phyloP scores from a whole-genome alignment of 345 rosid species.

The Laguncularia racemosa region DNA sequence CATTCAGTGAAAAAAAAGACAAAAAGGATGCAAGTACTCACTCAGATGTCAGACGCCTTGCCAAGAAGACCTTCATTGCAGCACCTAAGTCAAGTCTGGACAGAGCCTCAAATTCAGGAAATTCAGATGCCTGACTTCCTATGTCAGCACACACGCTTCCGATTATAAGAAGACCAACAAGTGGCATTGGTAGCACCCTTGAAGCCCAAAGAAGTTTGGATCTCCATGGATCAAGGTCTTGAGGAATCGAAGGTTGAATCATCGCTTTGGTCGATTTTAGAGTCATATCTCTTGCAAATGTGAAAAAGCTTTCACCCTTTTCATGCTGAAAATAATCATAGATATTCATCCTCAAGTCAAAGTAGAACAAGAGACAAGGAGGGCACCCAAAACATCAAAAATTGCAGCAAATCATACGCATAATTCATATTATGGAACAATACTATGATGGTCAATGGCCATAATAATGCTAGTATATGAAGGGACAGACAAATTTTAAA shows the following conservation, averaged over 20 bases:
- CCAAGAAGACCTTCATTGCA: conserved; percentile 90
- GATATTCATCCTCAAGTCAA: background rate
- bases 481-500: no score
- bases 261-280: conserved; percentile 79
- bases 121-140: conserved; percentile 50
- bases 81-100: conserved; percentile 77
- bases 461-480: no score
- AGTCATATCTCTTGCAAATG: conserved; percentile 88
- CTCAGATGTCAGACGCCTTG: conserved; percentile 83
- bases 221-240: conserved; percentile 75
- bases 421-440: no score
- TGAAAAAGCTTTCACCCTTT: conserved; percentile 84
- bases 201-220: conserved; percentile 96
- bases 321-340: conserved; percentile 39
- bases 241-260: conserved; percentile 48
- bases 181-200: conserved; percentile 94
- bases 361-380: no score
- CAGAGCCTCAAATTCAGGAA: conserved; percentile 79
- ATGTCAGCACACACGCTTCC: conserved; percentile 61
- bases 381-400: no score
- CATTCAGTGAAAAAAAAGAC: background rate
- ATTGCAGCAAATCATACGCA: no score
- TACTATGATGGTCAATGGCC: no score
- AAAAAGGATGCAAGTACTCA: conserved; percentile 25
- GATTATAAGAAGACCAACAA: conserved; percentile 81